These are phyloP conservation scores for Ajuga chamaepitys DNA, from an alignment of 257 asterid genomes.

Conservation along the genomic window DNA sequence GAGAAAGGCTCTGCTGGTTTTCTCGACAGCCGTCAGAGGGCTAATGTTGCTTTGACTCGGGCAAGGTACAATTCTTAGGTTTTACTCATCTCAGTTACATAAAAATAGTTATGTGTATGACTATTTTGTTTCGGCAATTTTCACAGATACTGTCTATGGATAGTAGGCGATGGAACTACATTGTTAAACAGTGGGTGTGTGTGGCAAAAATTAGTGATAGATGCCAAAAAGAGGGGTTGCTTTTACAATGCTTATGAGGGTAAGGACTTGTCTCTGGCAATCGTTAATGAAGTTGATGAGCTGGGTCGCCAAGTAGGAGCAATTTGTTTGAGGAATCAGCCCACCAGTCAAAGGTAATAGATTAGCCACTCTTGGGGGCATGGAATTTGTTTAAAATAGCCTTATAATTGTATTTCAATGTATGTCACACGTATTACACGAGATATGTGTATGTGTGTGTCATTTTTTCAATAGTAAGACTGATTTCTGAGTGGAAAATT, in stretches of 20 bases:
- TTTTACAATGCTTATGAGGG: slow-evolving; percentile 44
- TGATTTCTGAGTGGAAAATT: too few relatives aligned
- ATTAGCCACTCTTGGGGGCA: too few relatives aligned
- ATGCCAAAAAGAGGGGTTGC: slow-evolving; percentile 54
- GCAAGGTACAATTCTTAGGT: slow-evolving; percentile 42
- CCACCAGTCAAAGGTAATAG: too few relatives aligned
- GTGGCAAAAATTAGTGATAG: slow-evolving; percentile 48
- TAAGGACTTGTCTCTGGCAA: slow-evolving; percentile 33
- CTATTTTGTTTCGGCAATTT: not conserved
- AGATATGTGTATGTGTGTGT: too few relatives aligned
- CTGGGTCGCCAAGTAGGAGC: not conserved
- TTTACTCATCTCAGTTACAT: not conserved
- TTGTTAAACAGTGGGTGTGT: slow-evolving; percentile 46
- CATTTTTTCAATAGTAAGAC: too few relatives aligned
- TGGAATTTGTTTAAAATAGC: too few relatives aligned
- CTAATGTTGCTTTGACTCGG: slow-evolving; percentile 72
- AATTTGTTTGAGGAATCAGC: too few relatives aligned
- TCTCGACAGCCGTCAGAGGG: slow-evolving; percentile 49
- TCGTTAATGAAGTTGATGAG: slow-evolving; percentile 30
- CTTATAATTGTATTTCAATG: too few relatives aligned
- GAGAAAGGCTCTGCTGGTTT: slow-evolving; percentile 59
- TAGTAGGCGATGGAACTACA: slow-evolving; percentile 58
- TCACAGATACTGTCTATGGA: slow-evolving; percentile 62
- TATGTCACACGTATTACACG: too few relatives aligned
- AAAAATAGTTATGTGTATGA: not conserved